Percentiles rank a stretch among this genome's conserved stretches.
Evolutionary conservation across 306 rosid genomes (phyloP).

Genomic region (Crotalaria pallida): DNA sequence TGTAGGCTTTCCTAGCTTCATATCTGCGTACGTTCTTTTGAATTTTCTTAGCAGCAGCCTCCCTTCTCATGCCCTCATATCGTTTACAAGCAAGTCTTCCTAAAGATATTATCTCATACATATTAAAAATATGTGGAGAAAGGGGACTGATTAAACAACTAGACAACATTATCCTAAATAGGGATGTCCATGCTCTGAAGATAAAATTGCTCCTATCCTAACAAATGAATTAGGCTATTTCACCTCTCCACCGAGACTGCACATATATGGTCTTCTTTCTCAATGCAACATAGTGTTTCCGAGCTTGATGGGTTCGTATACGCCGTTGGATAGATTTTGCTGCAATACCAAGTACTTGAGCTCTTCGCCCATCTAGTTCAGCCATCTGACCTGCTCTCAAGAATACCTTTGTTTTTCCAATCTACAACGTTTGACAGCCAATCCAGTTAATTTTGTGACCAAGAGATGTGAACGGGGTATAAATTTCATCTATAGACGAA

Average conservation of each 20-base stretch:
- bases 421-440: conserved; percentile 48
- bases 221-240: conserved; percentile 25
- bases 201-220: background rate
- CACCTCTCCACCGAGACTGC: conserved; percentile 93
- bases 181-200: conserved; percentile 15
- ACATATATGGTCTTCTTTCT: conserved; percentile 55
- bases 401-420: conserved; percentile 95
- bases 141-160: conserved; percentile 18
- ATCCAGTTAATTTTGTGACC: conserved; percentile 22
- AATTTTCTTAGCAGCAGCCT: conserved; percentile 82
- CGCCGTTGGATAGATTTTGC: conserved; percentile 85
- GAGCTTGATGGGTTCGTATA: conserved; percentile 74
- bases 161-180: conserved; percentile 8
- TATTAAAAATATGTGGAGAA: conserved; percentile 12
- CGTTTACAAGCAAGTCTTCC: conserved; percentile 81
- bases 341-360: conserved; percentile 73
- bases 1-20: conserved; percentile 61
- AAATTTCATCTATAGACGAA: conserved; percentile 10
- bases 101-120: conserved; percentile 31
- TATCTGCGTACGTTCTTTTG: conserved; percentile 65
- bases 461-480: conserved; percentile 7
- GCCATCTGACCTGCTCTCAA: conserved; percentile 99
- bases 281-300: conserved; percentile 70
- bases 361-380: conserved; percentile 82
- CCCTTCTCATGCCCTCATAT: conserved; percentile 56